Evolutionary conservation across 2,329 filamentous ascomycete genomes (phyloP).

Genomic region (Boeremia lycopersici): DNA sequence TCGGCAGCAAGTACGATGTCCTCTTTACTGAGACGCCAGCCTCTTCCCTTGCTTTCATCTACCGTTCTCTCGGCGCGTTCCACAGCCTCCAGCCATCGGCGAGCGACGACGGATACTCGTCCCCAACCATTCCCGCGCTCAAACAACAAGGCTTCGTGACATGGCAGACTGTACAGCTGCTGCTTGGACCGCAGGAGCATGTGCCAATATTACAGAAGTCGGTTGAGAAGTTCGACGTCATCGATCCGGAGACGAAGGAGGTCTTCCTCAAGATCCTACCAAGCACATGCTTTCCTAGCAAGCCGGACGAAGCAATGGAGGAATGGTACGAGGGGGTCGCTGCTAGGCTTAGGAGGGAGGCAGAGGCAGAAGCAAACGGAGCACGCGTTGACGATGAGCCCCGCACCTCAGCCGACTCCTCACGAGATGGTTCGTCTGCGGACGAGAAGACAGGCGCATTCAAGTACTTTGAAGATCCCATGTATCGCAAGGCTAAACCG

Average conservation of each 20-base stretch:
- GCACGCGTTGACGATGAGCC: slow-evolving; percentile 33
- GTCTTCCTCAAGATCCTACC: slow-evolving; percentile 67
- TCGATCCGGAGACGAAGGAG: slow-evolving; percentile 68
- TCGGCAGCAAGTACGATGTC: slow-evolving; percentile 55
- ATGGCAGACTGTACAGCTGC: slow-evolving; percentile 90
- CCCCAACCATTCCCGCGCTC: slow-evolving; percentile 80
- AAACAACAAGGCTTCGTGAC: slow-evolving; percentile 84
- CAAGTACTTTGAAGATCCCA: slow-evolving; percentile 56
- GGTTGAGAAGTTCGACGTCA: slow-evolving; percentile 76
- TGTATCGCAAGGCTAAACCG: slow-evolving; percentile 54
- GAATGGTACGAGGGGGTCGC: slow-evolving; percentile 84
- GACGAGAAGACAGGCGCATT: slow-evolving; percentile 54
- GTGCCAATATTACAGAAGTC: slow-evolving; percentile 82
- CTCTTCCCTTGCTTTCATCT: slow-evolving; percentile 85
- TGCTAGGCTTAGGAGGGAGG: slow-evolving; percentile 70
- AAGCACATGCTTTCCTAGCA: slow-evolving; percentile 71
- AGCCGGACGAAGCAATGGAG: slow-evolving; percentile 79
- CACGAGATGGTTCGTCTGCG: slow-evolving; percentile 45
- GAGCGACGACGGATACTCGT: slow-evolving; percentile 69
- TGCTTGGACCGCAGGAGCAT: slow-evolving; percentile 87
- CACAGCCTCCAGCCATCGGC: slow-evolving; percentile 79
- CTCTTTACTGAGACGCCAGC: slow-evolving; percentile 80
- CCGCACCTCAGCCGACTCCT: slow-evolving; percentile 40
- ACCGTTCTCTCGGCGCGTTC: slow-evolving; percentile 87
- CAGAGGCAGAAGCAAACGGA: slow-evolving; percentile 45